phyloP scores from a whole-genome alignment of 192 early-diverging fungal species.

The Rhizophagus prolifer region DNA sequence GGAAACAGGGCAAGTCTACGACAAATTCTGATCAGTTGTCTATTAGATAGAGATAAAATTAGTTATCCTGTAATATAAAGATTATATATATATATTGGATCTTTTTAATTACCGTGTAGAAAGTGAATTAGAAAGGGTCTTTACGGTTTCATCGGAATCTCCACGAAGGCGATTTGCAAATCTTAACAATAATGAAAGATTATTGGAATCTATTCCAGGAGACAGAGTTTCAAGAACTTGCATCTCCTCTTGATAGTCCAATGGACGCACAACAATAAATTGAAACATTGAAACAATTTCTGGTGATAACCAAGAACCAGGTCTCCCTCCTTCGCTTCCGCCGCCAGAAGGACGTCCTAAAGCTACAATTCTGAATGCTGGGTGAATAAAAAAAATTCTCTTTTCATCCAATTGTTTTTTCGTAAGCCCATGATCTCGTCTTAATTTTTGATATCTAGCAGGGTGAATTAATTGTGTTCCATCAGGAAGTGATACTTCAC shows the following conservation, averaged over 20 bases:
- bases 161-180: constrained; percentile 62
- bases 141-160: constrained; percentile 59
- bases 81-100: neutral
- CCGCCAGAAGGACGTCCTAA: constrained; percentile 54
- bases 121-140: constrained; percentile 56
- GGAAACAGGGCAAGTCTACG: constrained; percentile 62
- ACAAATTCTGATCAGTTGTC: constrained; percentile 74
- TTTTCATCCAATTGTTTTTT: constrained; percentile 48
- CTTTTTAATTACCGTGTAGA: constrained; percentile 58
- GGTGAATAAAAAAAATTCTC: constrained; percentile 61
- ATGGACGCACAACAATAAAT: constrained; percentile 62
- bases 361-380: constrained; percentile 75
- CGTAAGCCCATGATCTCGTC: constrained; percentile 46
- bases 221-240: constrained; percentile 49
- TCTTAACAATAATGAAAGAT: constrained; percentile 42
- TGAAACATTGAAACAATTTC: constrained; percentile 73
- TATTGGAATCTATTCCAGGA: constrained; percentile 49
- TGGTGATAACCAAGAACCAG: constrained; percentile 66
- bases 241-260: constrained; percentile 54
- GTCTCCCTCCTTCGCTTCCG: constrained; percentile 45
- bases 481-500: constrained; percentile 70
- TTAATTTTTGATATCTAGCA: constrained; percentile 55
- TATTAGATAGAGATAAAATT: constrained; percentile 17
- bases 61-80: neutral
- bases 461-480: constrained; percentile 57